Percentiles rank a stretch among this genome's conserved stretches.
Evolutionary conservation across 2,329 filamentous ascomycete species (phyloP).

Genomic region (Didymella segeticola): DNA sequence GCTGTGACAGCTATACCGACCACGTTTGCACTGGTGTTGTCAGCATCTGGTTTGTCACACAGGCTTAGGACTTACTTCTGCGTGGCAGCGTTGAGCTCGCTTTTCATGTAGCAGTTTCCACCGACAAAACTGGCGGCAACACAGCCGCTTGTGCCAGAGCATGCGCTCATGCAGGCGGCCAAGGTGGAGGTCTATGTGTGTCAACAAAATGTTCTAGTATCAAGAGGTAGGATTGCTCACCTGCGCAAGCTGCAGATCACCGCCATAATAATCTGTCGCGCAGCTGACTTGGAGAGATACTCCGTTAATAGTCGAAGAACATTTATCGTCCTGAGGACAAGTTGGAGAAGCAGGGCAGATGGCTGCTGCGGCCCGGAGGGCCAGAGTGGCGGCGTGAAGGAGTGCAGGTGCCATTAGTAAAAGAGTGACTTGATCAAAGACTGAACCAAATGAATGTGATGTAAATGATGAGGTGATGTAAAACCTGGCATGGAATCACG

Average conservation of each 20-base stretch:
- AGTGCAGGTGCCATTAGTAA: neutral
- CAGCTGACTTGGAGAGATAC: neutral
- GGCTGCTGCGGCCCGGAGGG: neutral
- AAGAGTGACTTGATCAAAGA: no score
- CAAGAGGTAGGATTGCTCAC: no score
- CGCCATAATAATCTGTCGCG: neutral
- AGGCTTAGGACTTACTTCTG: neutral
- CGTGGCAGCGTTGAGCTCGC: neutral
- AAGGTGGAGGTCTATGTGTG: neutral
- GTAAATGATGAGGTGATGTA: no score
- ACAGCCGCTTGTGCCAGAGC: neutral
- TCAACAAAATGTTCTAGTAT: neutral
- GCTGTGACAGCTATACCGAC: neutral
- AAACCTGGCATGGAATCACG: no score
- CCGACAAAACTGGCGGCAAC: slow-evolving; percentile 2
- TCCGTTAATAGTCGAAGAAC: neutral
- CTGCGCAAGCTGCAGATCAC: neutral
- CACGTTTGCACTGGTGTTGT: neutral
- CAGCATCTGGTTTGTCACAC: neutral
- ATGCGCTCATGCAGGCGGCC: neutral
- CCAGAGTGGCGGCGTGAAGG: neutral
- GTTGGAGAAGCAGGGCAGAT: neutral
- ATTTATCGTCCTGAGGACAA: neutral
- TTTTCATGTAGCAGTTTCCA: slow-evolving; percentile 2
- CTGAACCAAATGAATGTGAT: neutral